Percentiles rank a stretch among this genome's conserved stretches.
Evolutionary conservation across 176 grass and related monocot genomes (phyloP).

Genomic region (Tuctoria greenei): DNA sequence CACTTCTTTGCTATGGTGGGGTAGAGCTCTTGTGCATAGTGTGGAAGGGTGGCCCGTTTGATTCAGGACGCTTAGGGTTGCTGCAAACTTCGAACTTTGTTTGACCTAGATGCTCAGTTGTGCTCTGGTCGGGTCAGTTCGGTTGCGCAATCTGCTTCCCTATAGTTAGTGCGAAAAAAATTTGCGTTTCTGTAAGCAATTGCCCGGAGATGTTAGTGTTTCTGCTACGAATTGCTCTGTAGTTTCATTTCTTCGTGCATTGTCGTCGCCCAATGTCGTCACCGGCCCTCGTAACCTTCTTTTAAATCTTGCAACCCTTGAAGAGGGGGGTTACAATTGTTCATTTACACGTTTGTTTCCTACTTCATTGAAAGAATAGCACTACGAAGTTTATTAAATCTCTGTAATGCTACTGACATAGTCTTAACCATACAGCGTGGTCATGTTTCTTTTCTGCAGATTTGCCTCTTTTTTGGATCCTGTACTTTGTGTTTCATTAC

Average conservation of each 20-base stretch:
- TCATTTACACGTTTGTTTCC: not conserved
- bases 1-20: not conserved
- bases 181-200: not conserved
- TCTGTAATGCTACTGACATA: not conserved
- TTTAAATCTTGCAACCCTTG: not conserved
- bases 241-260: not conserved
- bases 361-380: not conserved
- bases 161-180: not conserved
- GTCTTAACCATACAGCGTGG: not conserved
- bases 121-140: constrained; percentile 4
- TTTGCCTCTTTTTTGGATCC: not conserved
- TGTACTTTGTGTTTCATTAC: not conserved
- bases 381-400: not conserved
- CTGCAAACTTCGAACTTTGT: not conserved
- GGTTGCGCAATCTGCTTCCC: not conserved
- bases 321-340: not conserved
- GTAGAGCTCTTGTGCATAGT: not conserved
- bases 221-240: not conserved
- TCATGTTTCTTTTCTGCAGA: not conserved
- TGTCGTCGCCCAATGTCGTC: too few species aligned
- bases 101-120: not conserved
- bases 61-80: not conserved
- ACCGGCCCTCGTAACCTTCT: not conserved
- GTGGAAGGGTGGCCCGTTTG: not conserved
- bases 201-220: not conserved